Evolutionary conservation across 2,329 filamentous ascomycete species (phyloP), one percentile per base, ranked within the genome.

Genomic region (Neofusicoccum cordaticola): DNA sequence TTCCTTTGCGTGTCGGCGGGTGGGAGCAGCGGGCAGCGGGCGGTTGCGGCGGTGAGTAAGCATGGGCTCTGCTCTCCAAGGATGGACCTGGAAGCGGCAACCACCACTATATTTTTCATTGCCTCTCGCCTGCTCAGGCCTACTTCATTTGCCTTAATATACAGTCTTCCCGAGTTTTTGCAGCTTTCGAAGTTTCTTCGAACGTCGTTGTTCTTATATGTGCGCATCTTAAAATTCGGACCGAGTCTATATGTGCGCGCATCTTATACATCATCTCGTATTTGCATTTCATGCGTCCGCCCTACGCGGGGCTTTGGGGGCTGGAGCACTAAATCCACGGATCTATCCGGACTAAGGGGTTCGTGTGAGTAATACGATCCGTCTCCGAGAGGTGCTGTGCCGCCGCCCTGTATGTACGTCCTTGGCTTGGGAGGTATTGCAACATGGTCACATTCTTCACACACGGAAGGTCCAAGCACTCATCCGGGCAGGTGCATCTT

Each of bases 141-240:
- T 45, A n/a, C 42, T 22, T 22, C 56, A 47, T 60, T 9, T 37
- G 6, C 41, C 47, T 47, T 60, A 60, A 60, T 60, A 60, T 47
- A 48, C 42, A 7, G 35, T n/a, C 11, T 47, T 31, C 27, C 27
- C 42, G 27, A 4, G 31, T 22, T 47, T n/a, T 13, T n/a, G 6
- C 31, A 8, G 15, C 13, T 34, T 27, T 37, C n/a, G 42, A 19
- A 13, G 31, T 47, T 47, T 48, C 56, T 60, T 60, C 56, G 42
- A 60, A 60, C 56, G 56, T 60, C 56, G 56, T 22, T 45, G 41
- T 60, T 15, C 39, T 44, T 44, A 60, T 60, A 60, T 60, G 41
- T 60, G 56, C 56, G 31, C 56, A 60, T 60, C 56, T 37, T 60
- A 47, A 58, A 34, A 60, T 45, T 60, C 56, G 56, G 56, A 11